A percentile compares a stretch with the other conserved stretches of the same genome.
phyloP scores from a whole-genome alignment of 2,329 filamentous ascomycete species.

The Pyrenochaeta sp. region DNA sequence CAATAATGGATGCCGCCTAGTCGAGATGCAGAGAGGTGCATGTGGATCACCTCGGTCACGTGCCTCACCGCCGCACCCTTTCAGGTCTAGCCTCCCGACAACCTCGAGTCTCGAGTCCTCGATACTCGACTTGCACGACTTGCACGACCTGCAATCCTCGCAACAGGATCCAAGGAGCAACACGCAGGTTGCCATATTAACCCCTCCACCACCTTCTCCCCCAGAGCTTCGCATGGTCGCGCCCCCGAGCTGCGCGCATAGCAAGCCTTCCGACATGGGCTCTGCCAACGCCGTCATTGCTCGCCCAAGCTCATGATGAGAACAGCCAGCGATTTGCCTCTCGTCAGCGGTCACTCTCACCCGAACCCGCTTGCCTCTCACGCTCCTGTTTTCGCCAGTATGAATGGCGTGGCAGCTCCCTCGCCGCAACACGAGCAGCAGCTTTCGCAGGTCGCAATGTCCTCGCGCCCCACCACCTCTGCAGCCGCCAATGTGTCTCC shows the following conservation, averaged over 20 bases:
- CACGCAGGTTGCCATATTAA: neutral
- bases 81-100: slow-evolving; percentile 20
- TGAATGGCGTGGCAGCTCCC: slow-evolving; percentile 24
- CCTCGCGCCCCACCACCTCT: slow-evolving; percentile 40
- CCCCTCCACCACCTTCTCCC: neutral
- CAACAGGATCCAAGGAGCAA: neutral
- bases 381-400: slow-evolving; percentile 27
- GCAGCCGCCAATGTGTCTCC: slow-evolving; percentile 26
- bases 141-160: neutral
- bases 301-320: slow-evolving; percentile 41
- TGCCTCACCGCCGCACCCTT: slow-evolving; percentile 25
- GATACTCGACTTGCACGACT: neutral
- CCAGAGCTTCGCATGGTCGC: neutral
- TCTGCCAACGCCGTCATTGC: slow-evolving; percentile 30
- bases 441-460: slow-evolving; percentile 17
- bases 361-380: slow-evolving; percentile 41
- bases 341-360: slow-evolving; percentile 28
- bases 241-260: slow-evolving; percentile 13
- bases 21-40: neutral
- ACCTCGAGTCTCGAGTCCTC: slow-evolving; percentile 5
- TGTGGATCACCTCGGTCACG: slow-evolving; percentile 2
- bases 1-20: neutral
- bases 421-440: slow-evolving; percentile 21
- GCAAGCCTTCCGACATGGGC: slow-evolving; percentile 42
- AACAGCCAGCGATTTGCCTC: slow-evolving; percentile 36